Conservation (phyloP, 768 basidiomycete species). For the Termitomyces eurrhizus region DNA sequence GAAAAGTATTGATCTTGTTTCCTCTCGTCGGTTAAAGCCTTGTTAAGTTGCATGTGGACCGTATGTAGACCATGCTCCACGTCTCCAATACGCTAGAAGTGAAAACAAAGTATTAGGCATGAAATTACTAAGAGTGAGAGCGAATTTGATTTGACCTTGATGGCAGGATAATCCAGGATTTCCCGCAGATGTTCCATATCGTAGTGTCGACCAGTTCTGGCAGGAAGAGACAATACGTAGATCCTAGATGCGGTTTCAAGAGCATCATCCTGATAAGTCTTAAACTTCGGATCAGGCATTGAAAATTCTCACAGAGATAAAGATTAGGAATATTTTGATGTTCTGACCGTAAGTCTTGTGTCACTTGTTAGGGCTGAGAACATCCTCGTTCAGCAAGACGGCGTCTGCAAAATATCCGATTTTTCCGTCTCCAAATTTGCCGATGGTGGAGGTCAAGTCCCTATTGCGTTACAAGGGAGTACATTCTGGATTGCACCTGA, state of each 20-base stretch:
- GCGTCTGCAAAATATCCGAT: slow-evolving; percentile 94
- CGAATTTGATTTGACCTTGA: slow-evolving; percentile 45
- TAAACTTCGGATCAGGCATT: no score
- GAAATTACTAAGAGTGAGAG: neutral
- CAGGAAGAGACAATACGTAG: slow-evolving; percentile 59
- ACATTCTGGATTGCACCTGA: slow-evolving; percentile 99
- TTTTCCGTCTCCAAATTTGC: slow-evolving; percentile 94
- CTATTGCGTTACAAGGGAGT: slow-evolving; percentile 95
- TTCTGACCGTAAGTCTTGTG: no score
- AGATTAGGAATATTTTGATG: no score
- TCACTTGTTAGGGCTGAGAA: slow-evolving; percentile 99
- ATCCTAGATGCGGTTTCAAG: slow-evolving; percentile 39
- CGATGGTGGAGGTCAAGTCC: slow-evolving; percentile 73
- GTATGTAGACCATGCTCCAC: slow-evolving; percentile 72
- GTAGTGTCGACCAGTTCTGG: slow-evolving; percentile 47
- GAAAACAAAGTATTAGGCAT: neutral
- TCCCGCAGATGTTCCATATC: slow-evolving; percentile 55
- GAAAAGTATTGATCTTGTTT: slow-evolving; percentile 81
- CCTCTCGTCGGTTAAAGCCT: slow-evolving; percentile 48
- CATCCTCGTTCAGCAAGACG: slow-evolving; percentile 87
- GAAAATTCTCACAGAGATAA: no score
- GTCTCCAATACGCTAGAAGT: slow-evolving; percentile 57
- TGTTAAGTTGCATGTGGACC: slow-evolving; percentile 63
- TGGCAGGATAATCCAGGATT: slow-evolving; percentile 64
- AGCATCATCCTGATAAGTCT: slow-evolving; percentile 6